Evolutionary conservation across 495 filamentous ascomycete species (phyloP).

Genomic region (Penicillium alfredii): DNA sequence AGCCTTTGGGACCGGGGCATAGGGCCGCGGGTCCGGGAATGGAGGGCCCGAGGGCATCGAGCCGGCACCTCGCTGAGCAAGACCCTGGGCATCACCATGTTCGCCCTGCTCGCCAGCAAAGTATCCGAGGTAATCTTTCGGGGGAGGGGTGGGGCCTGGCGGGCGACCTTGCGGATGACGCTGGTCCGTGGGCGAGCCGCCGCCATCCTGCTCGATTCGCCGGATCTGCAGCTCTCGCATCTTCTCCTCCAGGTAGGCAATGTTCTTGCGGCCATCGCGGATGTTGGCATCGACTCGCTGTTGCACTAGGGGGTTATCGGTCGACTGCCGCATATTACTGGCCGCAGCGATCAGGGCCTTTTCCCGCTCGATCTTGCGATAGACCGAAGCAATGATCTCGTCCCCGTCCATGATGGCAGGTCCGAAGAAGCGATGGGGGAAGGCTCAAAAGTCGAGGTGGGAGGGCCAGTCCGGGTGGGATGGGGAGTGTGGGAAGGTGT

Average conservation of each 20-base stretch:
- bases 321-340: slow-evolving; percentile 89
- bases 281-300: slow-evolving; percentile 87
- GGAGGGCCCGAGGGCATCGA: slow-evolving; percentile 81
- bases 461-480: slow-evolving; percentile 2
- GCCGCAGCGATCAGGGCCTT: slow-evolving; percentile 92
- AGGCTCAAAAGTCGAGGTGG: slow-evolving; percentile 9
- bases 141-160: slow-evolving; percentile 50
- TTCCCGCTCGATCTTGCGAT: slow-evolving; percentile 97
- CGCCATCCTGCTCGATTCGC: slow-evolving; percentile 53
- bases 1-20: slow-evolving; percentile 61
- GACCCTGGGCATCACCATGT: slow-evolving; percentile 50
- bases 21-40: slow-evolving; percentile 67
- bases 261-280: slow-evolving; percentile 84
- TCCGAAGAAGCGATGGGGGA: slow-evolving; percentile 10
- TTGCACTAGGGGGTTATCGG: slow-evolving; percentile 83
- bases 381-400: slow-evolving; percentile 78
- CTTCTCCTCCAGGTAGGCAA: slow-evolving; percentile 87
- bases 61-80: slow-evolving; percentile 53
- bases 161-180: slow-evolving; percentile 21
- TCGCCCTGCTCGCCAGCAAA: slow-evolving; percentile 38
- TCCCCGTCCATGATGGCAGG: slow-evolving; percentile 51
- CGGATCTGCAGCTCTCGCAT: slow-evolving; percentile 84
- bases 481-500: slow-evolving; percentile 22
- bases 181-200: slow-evolving; percentile 34
- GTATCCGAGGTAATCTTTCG: slow-evolving; percentile 58